Evolutionary conservation across 208 protist species (phyloP), one percentile per base, ranked within the genome.

Genomic region (Novymonas esmeraldas): DNA sequence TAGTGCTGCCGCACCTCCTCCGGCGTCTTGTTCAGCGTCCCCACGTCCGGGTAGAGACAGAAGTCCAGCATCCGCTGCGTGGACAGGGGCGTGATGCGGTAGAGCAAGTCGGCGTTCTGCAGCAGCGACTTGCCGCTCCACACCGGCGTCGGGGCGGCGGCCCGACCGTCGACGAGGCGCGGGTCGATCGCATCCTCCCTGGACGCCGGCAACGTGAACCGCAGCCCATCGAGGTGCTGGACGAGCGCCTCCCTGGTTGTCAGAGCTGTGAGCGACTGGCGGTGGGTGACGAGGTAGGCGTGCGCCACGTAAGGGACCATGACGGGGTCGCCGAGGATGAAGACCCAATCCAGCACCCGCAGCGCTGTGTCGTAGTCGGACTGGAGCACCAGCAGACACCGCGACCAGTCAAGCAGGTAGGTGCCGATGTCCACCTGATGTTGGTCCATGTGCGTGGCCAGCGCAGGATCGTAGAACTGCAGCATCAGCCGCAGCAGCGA

Each of bases 391-490:
- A 92, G 89, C 29, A 92, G 68, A 34, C 73, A 64, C 18, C 78
- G 70, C 67, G 84, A 64, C 87, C 85, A 95, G 63, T 67, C 38
- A 11, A 91, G 56, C 11, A 93, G n/a, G 63, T 76, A 78, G 9
- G 3, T 28, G 28, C 85, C 87, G 22, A 85, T 63, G 64, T 93
- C 78, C 1, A 92, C 73, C 51, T 85, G 65, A 28, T 84, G 73
- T 33, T 85, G 85, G 62, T 97, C 94, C 38, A 98, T 72, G 78
- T 95, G 87, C 3, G 85, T 69, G 20, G 84, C 84, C 6, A 97
- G 81, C 2, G 63, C 67, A 1, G 94, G 92, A 73, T 96, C 92
- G 51, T 92, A 92, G 73, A 96, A 98, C 73, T 98, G 94, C 49
- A 98, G 82, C 46, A 97, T 57, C n/a, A 97, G 72, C n/a, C 86